phyloP scores from a whole-genome alignment of 805 yeast genomes.

The Alloascoidea hylecoeti region DNA sequence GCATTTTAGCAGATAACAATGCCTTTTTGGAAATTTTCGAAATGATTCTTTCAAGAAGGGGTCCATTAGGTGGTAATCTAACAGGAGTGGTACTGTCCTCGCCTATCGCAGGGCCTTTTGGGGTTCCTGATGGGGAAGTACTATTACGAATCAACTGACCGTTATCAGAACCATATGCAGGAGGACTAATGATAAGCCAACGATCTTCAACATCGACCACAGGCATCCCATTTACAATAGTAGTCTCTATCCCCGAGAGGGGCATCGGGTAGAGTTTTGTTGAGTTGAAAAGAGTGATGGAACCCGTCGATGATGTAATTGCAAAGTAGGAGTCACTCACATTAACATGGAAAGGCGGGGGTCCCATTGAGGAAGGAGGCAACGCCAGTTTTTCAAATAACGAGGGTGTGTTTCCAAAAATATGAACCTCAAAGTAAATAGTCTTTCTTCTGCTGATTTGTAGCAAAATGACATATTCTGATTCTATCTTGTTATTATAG shows the following conservation, averaged over 20 bases:
- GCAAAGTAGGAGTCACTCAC: constrained; percentile 7
- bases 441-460: constrained; percentile 3
- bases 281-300: constrained; percentile 8
- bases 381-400: constrained; percentile 6
- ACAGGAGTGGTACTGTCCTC: constrained; percentile 24
- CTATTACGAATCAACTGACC: constrained; percentile 12
- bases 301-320: constrained; percentile 9
- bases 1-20: constrained; percentile 28
- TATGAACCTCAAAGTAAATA: constrained; percentile 4
- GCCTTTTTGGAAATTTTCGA: constrained; percentile 36
- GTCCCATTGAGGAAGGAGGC: constrained; percentile 8
- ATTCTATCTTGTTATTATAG: neutral
- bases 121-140: constrained; percentile 5
- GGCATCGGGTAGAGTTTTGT: constrained; percentile 6
- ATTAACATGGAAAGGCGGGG: constrained; percentile 3
- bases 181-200: constrained; percentile 34
- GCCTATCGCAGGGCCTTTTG: constrained; percentile 2
- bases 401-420: constrained; percentile 2
- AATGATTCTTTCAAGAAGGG: constrained; percentile 31
- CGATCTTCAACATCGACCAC: constrained; percentile 33
- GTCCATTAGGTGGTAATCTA: constrained; percentile 29
- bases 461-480: constrained; percentile 2
- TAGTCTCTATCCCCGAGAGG: constrained; percentile 8
- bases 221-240: constrained; percentile 19
- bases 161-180: constrained; percentile 20